These are phyloP conservation scores for Neoboletus brunneissimus DNA, from an alignment of 768 basidiomycete species.

Conservation along the genomic window DNA sequence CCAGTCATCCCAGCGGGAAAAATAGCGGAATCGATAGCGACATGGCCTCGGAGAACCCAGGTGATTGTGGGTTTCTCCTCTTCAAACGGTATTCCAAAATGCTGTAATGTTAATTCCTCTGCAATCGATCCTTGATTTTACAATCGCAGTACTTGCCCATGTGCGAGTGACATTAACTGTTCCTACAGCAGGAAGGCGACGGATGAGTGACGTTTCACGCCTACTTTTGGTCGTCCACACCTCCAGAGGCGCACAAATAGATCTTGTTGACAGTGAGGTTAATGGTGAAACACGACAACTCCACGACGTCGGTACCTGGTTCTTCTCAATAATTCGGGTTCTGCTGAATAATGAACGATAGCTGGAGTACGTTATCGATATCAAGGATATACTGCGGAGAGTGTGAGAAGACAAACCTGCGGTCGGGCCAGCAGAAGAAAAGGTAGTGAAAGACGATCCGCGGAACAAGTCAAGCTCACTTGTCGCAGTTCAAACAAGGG, in stretches of 20 bases:
- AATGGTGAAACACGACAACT: slow-evolving; percentile 15
- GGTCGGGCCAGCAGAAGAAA: slow-evolving; percentile 90
- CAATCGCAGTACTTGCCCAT: slow-evolving; percentile 47
- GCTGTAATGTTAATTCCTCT: background rate
- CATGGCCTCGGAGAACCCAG: slow-evolving; percentile 87
- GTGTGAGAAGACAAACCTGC: slow-evolving; percentile 53
- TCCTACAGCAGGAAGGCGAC: slow-evolving; percentile 36
- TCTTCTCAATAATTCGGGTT: slow-evolving; percentile 68
- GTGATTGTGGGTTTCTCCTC: slow-evolving; percentile 90
- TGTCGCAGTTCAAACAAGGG: background rate
- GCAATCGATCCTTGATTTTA: background rate
- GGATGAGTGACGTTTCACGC: background rate
- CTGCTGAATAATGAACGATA: slow-evolving; percentile 91
- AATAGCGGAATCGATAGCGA: slow-evolving; percentile 80
- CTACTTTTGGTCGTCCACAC: slow-evolving; percentile 32
- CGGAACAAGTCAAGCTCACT: slow-evolving; percentile 79
- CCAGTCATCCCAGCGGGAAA: slow-evolving; percentile 84
- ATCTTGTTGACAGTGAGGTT: slow-evolving; percentile 46
- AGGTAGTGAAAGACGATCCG: slow-evolving; percentile 88
- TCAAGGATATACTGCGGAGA: background rate
- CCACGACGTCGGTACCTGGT: slow-evolving; percentile 50
- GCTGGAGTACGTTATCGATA: slow-evolving; percentile 41
- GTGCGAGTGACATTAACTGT: slow-evolving; percentile 95
- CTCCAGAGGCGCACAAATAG: slow-evolving; percentile 86
- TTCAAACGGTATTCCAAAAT: too few relatives aligned